A percentile compares a stretch with the other conserved stretches of the same genome.
These are phyloP conservation scores for Prunus mongolica DNA, from an alignment of 306 rosid genomes.

Conservation along the genomic window DNA sequence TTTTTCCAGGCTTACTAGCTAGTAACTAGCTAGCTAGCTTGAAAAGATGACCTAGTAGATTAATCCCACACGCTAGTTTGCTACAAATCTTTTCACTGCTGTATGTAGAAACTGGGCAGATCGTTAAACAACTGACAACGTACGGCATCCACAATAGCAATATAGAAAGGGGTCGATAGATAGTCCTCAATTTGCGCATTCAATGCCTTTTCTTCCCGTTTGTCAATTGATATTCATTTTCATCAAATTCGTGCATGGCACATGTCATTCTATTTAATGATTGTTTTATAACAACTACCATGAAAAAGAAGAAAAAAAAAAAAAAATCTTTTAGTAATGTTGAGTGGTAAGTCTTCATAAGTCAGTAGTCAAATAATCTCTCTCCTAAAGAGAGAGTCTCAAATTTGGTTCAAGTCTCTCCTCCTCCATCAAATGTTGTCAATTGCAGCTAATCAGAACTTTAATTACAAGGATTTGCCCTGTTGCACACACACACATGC, in stretches of 20 bases:
- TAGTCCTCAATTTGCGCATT: not conserved
- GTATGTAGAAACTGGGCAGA: no score
- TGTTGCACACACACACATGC: no score
- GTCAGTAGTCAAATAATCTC: not conserved
- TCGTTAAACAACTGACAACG: no score
- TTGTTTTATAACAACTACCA: not conserved
- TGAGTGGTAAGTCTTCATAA: not conserved
- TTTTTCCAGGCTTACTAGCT: not conserved
- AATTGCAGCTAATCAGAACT: no score
- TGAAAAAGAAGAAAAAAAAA: no score
- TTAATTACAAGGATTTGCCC: no score
- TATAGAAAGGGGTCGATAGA: no score
- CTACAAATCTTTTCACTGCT: no score
- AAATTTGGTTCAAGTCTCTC: not conserved
- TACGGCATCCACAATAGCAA: no score
- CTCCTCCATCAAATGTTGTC: not conserved
- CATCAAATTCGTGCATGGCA: not conserved
- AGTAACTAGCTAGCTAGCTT: not conserved
- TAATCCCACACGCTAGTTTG: no score
- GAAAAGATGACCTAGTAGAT: not conserved
- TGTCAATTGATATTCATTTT: not conserved
- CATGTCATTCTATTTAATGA: not conserved
- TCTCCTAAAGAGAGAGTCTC: not conserved
- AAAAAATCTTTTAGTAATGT: no score
- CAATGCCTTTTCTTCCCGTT: not conserved